Evolutionary conservation across 495 filamentous ascomycete genomes (phyloP), one percentile per base, ranked within the genome.

Genomic region (Hyaloscypha bicolor): DNA sequence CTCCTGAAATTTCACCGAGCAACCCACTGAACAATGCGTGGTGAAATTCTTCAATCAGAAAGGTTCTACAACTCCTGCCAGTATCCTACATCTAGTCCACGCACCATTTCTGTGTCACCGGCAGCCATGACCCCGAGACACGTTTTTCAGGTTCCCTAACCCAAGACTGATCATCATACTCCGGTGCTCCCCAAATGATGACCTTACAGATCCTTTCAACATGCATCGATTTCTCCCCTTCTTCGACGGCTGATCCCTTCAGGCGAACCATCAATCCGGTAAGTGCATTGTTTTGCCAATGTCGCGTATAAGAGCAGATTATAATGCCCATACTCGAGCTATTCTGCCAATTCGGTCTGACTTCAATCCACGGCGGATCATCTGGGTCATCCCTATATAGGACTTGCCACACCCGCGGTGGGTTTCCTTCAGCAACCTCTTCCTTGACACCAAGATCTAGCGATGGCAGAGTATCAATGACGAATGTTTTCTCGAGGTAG

Each of bases 201-300:
- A 56, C 53, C 19, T 16, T 56, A 16, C 53, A 56, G 16, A 56
- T 56, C 30, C 53, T 56, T n/a, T 56, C 53, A 8, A 30, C 22
- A 14, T 56, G 53, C 21, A 56, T 32, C 9, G 53, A 29, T n/a
- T 6, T 56, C 21, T 14, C 9, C 5, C 30, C 30, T n/a, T 32
- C 16, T 14, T 56, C 53, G 16, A 48, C 16, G 19, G 9, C 30
- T 32, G 22, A 16, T 5, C 22, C 53, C 25, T 56, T 56, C 30
- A 56, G 22, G 9, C 21, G 22, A 11, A 25, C 22, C 53, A 56
- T 5, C 19, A 56, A n/a, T 12, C 21, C 22, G 6, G 6, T 4
- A 32, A 29, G 8, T 25, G 30, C 21, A 16, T 32, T 56, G 4
- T 25, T 56, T 8, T n/a, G 53, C 53, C 53, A 56, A 5, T 56